phyloP scores from a whole-genome alignment of 202 grass and related monocot species.

The Cymbopogon flexuosus region DNA sequence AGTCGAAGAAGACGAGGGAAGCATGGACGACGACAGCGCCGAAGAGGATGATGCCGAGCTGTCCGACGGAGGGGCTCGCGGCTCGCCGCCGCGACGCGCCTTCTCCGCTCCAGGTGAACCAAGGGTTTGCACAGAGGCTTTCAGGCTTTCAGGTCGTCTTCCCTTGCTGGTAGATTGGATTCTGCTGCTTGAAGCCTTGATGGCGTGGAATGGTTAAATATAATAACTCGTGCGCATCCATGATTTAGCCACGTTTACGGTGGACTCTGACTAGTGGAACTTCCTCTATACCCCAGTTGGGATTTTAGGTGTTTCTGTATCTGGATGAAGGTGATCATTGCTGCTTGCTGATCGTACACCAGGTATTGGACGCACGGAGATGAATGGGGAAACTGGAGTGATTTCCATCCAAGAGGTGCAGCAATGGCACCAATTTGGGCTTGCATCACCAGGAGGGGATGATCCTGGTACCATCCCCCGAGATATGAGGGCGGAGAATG shows the following conservation, averaged over 20 bases:
- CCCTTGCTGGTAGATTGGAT: not conserved
- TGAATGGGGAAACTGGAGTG: slow-evolving; percentile 15
- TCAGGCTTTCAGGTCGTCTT: not conserved
- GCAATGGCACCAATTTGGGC: slow-evolving; percentile 29
- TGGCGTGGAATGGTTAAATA: not conserved
- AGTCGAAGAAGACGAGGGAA: slow-evolving; percentile 33
- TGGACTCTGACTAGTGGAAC: not conserved
- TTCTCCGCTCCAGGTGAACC: slow-evolving; percentile 33
- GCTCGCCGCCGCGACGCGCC: slow-evolving; percentile 32
- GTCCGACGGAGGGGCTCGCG: slow-evolving; percentile 11
- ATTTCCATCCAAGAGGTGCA: slow-evolving; percentile 21
- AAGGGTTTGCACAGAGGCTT: slow-evolving; percentile 9
- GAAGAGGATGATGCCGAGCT: slow-evolving; percentile 31
- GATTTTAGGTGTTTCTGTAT: not conserved
- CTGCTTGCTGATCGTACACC: slow-evolving; percentile 1
- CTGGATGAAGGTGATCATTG: slow-evolving; percentile 27
- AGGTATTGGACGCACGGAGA: not conserved
- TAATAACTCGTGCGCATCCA: not conserved
- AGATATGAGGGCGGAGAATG: slow-evolving; percentile 44
- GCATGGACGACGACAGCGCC: slow-evolving; percentile 30
- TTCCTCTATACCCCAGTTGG: not conserved
- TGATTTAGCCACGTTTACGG: not conserved
- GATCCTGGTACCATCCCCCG: slow-evolving; percentile 25
- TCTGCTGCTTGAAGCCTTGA: not conserved
- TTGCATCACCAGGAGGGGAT: slow-evolving; percentile 16